Evolutionary conservation across 306 rosid genomes (phyloP), one percentile per base, ranked within the genome.

Genomic region (Biancaea sappan): DNA sequence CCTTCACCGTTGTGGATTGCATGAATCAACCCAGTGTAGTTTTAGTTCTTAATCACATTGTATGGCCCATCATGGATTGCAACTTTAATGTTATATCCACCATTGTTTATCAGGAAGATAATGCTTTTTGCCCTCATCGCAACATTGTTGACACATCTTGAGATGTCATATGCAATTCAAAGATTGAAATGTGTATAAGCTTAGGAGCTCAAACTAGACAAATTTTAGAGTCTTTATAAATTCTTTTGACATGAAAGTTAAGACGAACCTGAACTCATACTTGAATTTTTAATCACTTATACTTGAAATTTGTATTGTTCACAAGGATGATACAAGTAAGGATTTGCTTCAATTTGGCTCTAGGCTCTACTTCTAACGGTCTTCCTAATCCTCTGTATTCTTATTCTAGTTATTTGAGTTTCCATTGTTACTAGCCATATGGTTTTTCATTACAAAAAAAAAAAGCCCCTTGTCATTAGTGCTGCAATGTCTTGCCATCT

Each of bases 41-140:
- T 83, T 97, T 96, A 93, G 86, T 93, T 93, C 92, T 93, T 93
- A 21, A 93, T 93, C 80, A 93, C 96, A 61, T 90, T 93, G 84
- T 90, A 90, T 5, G 98, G 98, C 5, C 98, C 98, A 58, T 89
- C 98, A 41, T 90, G 98, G 69, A 93, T 90, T 80, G 83, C 95
- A 12, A 89, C 98, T 79, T 90, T 95, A 40, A 84, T 88, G 58
- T 90, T 93, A 90, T 92, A 92, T 76, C 98, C 98, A 1, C 96
- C 91, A 11, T 92, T 92, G 81, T 92, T 92, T 43, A 93, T 86
- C 79, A 93, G 84, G 74, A 93, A 93, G 58, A 93, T 90, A 50
- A 93, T 90, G 79, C 75, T 84, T 41, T 93, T 73, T 90, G 95
- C 46, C 83, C 87, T 0, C 69, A 61, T 71, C 96, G 65, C 68